phyloP scores from a whole-genome alignment of 2,329 filamentous ascomycete species.

The Phialocephala subalpina region DNA sequence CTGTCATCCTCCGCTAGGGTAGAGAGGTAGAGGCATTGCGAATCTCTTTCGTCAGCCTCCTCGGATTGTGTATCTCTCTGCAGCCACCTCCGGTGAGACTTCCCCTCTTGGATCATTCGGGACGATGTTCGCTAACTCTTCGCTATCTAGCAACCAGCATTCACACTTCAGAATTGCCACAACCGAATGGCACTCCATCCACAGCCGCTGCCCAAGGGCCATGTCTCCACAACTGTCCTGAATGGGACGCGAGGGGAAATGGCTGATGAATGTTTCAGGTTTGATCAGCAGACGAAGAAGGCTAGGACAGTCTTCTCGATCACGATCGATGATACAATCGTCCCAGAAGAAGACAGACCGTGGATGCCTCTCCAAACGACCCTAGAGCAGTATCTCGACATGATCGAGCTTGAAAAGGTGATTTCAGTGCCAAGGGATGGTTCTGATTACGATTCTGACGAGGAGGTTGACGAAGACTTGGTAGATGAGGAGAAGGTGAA shows the following conservation, averaged over 20 bases:
- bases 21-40: too few relatives aligned
- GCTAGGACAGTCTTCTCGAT: not conserved
- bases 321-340: not conserved
- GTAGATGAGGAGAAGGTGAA: not conserved
- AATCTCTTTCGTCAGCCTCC: too few relatives aligned
- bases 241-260: not conserved
- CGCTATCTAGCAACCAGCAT: too few relatives aligned
- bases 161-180: too few relatives aligned
- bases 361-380: not conserved
- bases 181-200: too few relatives aligned
- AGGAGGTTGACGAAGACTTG: not conserved
- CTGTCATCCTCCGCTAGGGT: too few relatives aligned
- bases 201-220: too few relatives aligned
- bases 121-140: too few relatives aligned
- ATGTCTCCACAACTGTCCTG: too few relatives aligned
- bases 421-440: not conserved
- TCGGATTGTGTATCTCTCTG: too few relatives aligned
- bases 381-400: not conserved
- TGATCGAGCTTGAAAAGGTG: constrained; percentile 4
- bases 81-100: too few relatives aligned
- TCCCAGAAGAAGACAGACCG: not conserved
- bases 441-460: not conserved
- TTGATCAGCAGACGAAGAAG: constrained; percentile 1
- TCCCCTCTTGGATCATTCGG: too few relatives aligned
- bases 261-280: not conserved